A percentile compares a stretch with the other conserved stretches of the same genome.
Conservation (phyloP, 345 rosid species). For the Ricinus communis region DNA sequence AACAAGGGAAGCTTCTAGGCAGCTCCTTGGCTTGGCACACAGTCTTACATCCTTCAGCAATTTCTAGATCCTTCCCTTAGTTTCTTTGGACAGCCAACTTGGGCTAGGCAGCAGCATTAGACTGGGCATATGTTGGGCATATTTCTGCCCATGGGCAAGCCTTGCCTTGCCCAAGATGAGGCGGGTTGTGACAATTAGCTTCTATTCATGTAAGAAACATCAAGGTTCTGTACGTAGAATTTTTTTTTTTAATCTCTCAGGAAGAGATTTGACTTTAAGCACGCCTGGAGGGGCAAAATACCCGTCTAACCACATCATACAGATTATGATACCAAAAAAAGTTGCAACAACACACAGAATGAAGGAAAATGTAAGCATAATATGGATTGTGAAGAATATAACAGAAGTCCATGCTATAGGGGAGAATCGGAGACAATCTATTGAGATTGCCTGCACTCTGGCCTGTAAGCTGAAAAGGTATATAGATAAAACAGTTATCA, state of each 20-base stretch:
- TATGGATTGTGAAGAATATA: not conserved
- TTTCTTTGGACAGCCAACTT: no score
- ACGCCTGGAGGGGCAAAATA: slow-evolving; percentile 76
- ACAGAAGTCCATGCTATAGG: not conserved
- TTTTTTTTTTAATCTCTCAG: slow-evolving; percentile 58
- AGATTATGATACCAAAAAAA: slow-evolving; percentile 86
- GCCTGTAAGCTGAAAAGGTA: slow-evolving; percentile 73
- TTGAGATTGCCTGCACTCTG: slow-evolving; percentile 54
- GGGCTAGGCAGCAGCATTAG: no score
- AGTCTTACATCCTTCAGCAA: no score
- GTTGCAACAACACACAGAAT: slow-evolving; percentile 48
- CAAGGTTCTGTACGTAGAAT: slow-evolving; percentile 63
- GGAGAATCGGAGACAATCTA: no score
- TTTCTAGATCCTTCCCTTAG: no score
- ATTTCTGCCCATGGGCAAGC: no score
- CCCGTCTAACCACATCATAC: slow-evolving; percentile 97
- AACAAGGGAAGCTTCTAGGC: no score
- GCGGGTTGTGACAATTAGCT: no score
- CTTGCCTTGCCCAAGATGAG: no score
- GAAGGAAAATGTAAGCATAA: not conserved
- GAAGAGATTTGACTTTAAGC: slow-evolving; percentile 49
- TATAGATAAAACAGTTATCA: slow-evolving; percentile 70
- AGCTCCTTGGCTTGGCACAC: no score
- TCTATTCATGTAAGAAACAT: slow-evolving; percentile 10
- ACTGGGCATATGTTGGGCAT: no score